Evolutionary conservation across 1,284 basidiomycete species (phyloP).

Genomic region (Heliocybe sulcata): DNA sequence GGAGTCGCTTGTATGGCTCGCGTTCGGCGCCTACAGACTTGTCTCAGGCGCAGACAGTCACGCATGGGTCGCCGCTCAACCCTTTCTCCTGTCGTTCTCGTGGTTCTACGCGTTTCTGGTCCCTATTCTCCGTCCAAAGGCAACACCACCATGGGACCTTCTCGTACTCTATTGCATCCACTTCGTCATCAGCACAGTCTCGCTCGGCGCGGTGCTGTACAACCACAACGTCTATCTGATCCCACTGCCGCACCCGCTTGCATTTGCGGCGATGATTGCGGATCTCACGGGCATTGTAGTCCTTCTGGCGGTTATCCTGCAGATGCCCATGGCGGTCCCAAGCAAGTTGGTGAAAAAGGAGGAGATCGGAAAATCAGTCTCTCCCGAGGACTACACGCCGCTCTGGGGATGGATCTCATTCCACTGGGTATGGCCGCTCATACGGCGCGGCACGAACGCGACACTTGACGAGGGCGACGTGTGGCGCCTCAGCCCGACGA

Average conservation of each 20-base stretch:
- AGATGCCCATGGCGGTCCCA: slow-evolving; percentile 54
- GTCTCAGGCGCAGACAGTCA: slow-evolving; percentile 21
- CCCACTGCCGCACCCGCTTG: slow-evolving; percentile 27
- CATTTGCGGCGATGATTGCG: slow-evolving; percentile 24
- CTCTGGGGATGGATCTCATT: slow-evolving; percentile 79
- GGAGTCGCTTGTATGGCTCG: slow-evolving; percentile 44
- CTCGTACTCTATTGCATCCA: slow-evolving; percentile 41
- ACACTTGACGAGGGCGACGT: slow-evolving; percentile 69
- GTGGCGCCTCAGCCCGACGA: slow-evolving; percentile 61
- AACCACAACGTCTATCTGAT: slow-evolving; percentile 29
- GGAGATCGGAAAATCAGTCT: slow-evolving; percentile 45
- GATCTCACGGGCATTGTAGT: slow-evolving; percentile 34
- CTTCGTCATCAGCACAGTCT: slow-evolving; percentile 30
- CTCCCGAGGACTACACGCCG: slow-evolving; percentile 72
- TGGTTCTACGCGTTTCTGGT: slow-evolving; percentile 52
- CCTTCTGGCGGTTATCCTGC: slow-evolving; percentile 36
- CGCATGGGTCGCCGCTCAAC: slow-evolving; percentile 22
- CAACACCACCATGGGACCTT: slow-evolving; percentile 47
- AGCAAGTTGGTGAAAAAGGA: slow-evolving; percentile 36
- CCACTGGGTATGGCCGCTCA: slow-evolving; percentile 67
- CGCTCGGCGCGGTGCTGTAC: slow-evolving; percentile 42
- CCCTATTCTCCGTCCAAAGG: slow-evolving; percentile 29
- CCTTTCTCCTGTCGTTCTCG: slow-evolving; percentile 34
- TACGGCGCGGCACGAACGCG: slow-evolving; percentile 46
- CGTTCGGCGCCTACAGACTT: slow-evolving; percentile 34